A percentile compares a stretch with the other conserved stretches of the same genome.
Conservation (phyloP, 2,329 filamentous ascomycete genomes). For the Capronia epimyces region DNA sequence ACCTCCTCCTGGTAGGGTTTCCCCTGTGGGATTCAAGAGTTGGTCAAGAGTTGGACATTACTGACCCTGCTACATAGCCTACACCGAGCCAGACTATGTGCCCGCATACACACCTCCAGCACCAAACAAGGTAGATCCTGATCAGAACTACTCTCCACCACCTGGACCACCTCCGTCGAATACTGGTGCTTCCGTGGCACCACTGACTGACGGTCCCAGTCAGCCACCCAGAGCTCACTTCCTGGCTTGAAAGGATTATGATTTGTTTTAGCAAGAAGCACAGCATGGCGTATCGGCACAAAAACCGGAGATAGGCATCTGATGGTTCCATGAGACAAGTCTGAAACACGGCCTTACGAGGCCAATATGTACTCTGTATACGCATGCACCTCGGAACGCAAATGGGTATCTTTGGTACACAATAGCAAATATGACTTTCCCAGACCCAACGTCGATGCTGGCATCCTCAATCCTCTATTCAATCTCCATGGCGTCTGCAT, state of each 20-base stretch:
- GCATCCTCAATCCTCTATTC: conserved; percentile 17
- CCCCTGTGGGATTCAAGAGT: background rate
- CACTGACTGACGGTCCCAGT: conserved; percentile 6
- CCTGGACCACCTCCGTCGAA: conserved; percentile 10
- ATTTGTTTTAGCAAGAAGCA: no score
- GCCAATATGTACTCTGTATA: background rate
- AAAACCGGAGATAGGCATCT: background rate
- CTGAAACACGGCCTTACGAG: background rate
- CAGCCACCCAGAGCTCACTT: conserved; percentile 1
- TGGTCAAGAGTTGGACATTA: background rate
- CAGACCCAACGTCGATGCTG: background rate
- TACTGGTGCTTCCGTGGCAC: background rate
- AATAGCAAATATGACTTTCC: background rate
- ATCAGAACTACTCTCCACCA: conserved; percentile 25
- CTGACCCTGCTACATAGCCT: conserved; percentile 11
- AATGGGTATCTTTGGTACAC: background rate
- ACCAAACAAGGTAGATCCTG: conserved; percentile 30
- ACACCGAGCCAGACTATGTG: conserved; percentile 26
- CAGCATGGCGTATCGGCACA: background rate
- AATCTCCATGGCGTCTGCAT: conserved; percentile 30
- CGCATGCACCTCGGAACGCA: background rate
- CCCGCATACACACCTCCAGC: conserved; percentile 29
- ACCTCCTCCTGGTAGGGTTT: conserved; percentile 28
- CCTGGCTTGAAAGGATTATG: background rate
- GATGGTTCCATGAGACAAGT: no score